Base-by-base conservation (phyloP, 495 filamentous ascomycete genomes). In the Cercophora samala region DNA sequence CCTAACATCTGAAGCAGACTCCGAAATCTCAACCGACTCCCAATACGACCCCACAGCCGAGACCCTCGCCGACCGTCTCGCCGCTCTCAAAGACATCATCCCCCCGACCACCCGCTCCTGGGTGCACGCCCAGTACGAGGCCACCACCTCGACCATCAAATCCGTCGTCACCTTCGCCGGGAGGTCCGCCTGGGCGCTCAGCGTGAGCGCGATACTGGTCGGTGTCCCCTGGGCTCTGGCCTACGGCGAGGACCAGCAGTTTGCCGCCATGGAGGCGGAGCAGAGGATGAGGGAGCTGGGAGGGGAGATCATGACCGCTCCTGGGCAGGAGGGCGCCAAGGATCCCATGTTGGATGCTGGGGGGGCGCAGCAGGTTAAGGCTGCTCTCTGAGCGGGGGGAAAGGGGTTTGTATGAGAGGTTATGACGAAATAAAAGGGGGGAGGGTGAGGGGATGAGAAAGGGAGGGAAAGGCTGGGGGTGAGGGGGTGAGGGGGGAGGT, bases 191-290 rank as follows among this genome's bases (percentile, higher is more conserved):
- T 99, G 91, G 91, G 84, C 97, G 46, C 77, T 99, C 23, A 90
- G 87, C 75, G 96, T 93, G 58, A 91, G 88, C 65, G 92, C 90
- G 59, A 86, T 99, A 77, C 79, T 99, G 72, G 78, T 99, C 65
- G 92, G 91, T 75, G 91, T 98, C 60, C 96, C 95, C 25, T 98
- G 90, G 85, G 92, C 92, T 64, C 84, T 99, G 66, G 93, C 93
- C 55, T 92, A 91, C 79, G 87, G 90, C 62, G 96, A 99, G 83
- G 95, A 99, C 80, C 93, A 97, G 84, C 89, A 96, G 83, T 85
- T 95, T 74, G 82, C 91, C 66, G 94, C 97, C 84, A 93, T 95
- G 92, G 95, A 98, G 86, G 88, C 91, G 79, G 94, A 97, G 83
- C 90, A 93, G 88, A 88, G 89, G 78, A 94, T 96, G 91, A 87